Evolutionary conservation across 257 asterid species (phyloP), one percentile per base, ranked within the genome.

Genomic region (Fraxinus cuspidata): DNA sequence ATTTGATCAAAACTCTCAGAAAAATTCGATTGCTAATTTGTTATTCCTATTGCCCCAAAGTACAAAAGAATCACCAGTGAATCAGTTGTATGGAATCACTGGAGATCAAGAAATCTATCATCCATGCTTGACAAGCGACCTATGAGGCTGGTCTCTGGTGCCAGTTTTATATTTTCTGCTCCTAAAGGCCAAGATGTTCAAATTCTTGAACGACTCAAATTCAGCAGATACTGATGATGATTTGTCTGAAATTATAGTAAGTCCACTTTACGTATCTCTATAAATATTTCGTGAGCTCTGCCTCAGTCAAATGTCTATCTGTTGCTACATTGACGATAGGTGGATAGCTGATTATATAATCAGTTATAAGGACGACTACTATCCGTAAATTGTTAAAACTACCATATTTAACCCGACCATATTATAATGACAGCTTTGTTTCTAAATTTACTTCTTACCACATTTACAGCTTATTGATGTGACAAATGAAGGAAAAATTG

Each of bases 51-150:
- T 84, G 80, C 67, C 53, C 68, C 78, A 40, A 49, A 90, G 97
- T 69, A 78, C 88, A 72, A 88, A 86, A 77, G 92, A 92, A 68
- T 80, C 49, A 53, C 87, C 87, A 25, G 76, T 85, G 60, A 83
- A 76, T 80, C 87, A 70, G 67, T 70, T 64, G 75, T 70, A 80
- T 92, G 95, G 96, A 87, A 76, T 65, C 63, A 32, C 44, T 89
- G 96, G 95, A 92, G 81, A 85, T 82, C 90, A 34, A 89, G 87
- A 78, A 83, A 89, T 83, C 83, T 94, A 73, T 85, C 96, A 19
- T 94, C 89, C 82, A 74, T 94, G 90, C 92, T 92, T 73, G 91
- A 92, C 85, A 88, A 86, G 82, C 89, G 95, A 82, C 90, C 97
- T 51, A 79, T 83, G 21, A 87, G 97, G 80, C 85, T 94, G 78